These are phyloP conservation scores for Penicillium steckii DNA, from an alignment of 495 filamentous ascomycete species.

Conservation along the genomic window DNA sequence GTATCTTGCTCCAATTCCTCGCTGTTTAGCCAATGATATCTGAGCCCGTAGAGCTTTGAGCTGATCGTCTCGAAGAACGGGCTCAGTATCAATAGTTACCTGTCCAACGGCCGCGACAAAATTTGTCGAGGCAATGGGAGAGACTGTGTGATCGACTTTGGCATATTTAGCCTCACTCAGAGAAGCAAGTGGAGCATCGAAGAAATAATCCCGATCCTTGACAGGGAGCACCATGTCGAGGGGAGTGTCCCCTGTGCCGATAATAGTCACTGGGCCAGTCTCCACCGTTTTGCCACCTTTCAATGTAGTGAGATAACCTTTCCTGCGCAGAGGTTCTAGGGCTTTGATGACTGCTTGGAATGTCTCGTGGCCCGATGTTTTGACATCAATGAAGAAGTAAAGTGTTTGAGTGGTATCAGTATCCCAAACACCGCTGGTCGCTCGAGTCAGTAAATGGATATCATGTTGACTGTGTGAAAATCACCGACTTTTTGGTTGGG, in stretches of 20 bases:
- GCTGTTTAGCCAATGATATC: conserved; percentile 57
- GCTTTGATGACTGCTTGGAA: conserved; percentile 58
- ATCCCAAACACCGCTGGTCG: conserved; percentile 43
- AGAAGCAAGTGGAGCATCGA: conserved; percentile 54
- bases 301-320: conserved; percentile 58
- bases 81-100: conserved; percentile 28
- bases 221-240: conserved; percentile 59
- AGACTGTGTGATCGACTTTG: conserved; percentile 46
- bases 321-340: conserved; percentile 62
- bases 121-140: conserved; percentile 51
- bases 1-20: conserved; percentile 67
- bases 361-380: conserved; percentile 52
- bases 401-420: conserved; percentile 58
- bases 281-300: conserved; percentile 47
- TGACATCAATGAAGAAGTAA: conserved; percentile 72
- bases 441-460: neutral
- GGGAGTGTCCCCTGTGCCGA: conserved; percentile 77
- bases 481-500: conserved; percentile 39
- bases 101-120: conserved; percentile 43
- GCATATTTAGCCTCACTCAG: conserved; percentile 40
- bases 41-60: conserved; percentile 57
- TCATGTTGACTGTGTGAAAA: too few species aligned
- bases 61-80: conserved; percentile 47
- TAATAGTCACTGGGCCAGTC: conserved; percentile 66
- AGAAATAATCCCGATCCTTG: conserved; percentile 58